These are phyloP conservation scores for Aphanomyces stellatus DNA, from an alignment of 352 stramenopile genomes.

Conservation along the genomic window DNA sequence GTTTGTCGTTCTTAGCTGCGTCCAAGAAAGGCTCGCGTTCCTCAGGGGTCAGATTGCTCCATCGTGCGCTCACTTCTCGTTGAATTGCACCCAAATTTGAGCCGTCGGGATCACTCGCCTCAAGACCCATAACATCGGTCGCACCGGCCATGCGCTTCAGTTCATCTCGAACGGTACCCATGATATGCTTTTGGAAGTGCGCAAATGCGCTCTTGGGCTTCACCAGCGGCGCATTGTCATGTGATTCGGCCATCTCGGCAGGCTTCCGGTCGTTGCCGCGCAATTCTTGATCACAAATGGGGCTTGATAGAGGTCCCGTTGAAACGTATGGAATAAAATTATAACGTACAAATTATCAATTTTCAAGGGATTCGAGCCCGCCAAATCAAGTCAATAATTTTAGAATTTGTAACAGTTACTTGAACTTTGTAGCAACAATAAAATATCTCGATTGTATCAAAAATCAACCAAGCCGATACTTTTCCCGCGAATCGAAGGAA, in stretches of 20 bases:
- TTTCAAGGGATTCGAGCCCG: neutral
- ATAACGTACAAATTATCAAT: neutral
- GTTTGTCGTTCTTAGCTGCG: conserved; percentile 43
- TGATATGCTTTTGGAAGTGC: conserved; percentile 68
- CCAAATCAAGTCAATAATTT: too few species aligned
- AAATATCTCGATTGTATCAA: too few species aligned
- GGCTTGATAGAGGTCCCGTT: neutral
- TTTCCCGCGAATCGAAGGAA: too few species aligned
- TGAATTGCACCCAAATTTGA: conserved; percentile 40
- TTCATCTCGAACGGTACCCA: conserved; percentile 53
- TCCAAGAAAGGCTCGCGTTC: conserved; percentile 66
- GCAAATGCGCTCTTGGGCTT: conserved; percentile 71
- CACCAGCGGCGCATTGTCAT: conserved; percentile 28
- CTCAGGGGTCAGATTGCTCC: conserved; percentile 49
- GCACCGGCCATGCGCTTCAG: conserved; percentile 21
- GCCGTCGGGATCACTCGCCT: conserved; percentile 39
- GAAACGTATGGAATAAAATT: neutral
- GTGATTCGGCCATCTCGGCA: neutral
- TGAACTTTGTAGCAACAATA: too few species aligned
- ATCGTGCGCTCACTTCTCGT: conserved; percentile 70
- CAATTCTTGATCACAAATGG: neutral
- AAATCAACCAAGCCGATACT: too few species aligned
- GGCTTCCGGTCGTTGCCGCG: neutral
- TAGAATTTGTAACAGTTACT: too few species aligned
- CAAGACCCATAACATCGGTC: conserved; percentile 13